Percentiles rank a stretch among this genome's conserved stretches.
phyloP scores from a whole-genome alignment of 1,284 basidiomycete species.

The Apiotrichum gamsii region DNA sequence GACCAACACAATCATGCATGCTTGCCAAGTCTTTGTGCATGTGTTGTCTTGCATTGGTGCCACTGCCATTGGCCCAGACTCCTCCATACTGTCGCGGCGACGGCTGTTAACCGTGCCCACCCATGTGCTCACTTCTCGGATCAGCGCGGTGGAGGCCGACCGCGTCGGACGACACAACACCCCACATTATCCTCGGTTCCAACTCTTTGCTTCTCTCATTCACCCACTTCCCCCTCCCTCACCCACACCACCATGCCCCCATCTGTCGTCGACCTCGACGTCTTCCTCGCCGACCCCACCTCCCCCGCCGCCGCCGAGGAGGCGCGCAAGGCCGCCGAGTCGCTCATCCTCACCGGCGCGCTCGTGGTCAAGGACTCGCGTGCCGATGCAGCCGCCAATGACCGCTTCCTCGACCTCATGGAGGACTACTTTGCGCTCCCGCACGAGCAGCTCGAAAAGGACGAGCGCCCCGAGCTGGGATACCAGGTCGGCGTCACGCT shows the following conservation, averaged over 20 bases:
- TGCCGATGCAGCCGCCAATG: constrained; percentile 73
- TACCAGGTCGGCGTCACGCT: constrained; percentile 65
- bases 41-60: neutral
- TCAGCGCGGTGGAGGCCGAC: constrained; percentile 1
- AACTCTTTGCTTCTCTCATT: neutral
- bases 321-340: constrained; percentile 61
- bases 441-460: constrained; percentile 56
- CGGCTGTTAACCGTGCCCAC: neutral
- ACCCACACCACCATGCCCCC: constrained; percentile 7
- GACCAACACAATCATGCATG: too few species aligned
- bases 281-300: constrained; percentile 56
- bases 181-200: neutral
- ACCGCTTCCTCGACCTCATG: constrained; percentile 68
- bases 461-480: constrained; percentile 69
- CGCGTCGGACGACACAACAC: neutral
- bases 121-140: too few species aligned
- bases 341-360: constrained; percentile 68
- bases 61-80: neutral
- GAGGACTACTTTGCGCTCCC: constrained; percentile 80
- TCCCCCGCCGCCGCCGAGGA: constrained; percentile 48
- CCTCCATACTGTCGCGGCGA: neutral
- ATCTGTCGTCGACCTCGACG: constrained; percentile 60
- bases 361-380: constrained; percentile 73
- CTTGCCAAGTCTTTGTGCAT: too few species aligned
- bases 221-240: neutral